Conservation (phyloP, 352 stramenopile genomes). For the Pythium rishiriense region DNA sequence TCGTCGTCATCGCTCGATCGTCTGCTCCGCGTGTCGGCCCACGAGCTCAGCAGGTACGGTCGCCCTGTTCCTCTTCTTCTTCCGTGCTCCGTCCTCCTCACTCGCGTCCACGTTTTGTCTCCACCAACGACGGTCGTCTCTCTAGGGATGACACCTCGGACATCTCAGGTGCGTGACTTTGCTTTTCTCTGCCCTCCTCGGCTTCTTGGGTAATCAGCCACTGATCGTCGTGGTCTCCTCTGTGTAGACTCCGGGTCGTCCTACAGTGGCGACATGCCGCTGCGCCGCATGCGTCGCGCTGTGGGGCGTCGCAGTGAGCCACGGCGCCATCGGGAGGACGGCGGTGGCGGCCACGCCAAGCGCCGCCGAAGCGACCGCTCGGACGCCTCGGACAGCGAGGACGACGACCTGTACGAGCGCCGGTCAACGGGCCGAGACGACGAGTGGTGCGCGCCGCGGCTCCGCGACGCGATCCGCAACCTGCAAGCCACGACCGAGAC, state of each 20-base stretch:
- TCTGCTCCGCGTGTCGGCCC: slow-evolving; percentile 17
- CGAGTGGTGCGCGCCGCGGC: slow-evolving; percentile 7
- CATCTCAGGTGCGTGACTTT: slow-evolving; percentile 7
- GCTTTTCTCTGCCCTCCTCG: no score
- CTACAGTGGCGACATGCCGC: slow-evolving; percentile 21
- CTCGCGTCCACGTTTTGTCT: not conserved
- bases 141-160: slow-evolving; percentile 6
- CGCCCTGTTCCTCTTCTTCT: not conserved
- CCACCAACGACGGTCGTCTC: no score
- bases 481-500: slow-evolving; percentile 22
- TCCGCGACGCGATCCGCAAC: slow-evolving; percentile 20
- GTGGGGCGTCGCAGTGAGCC: not conserved
- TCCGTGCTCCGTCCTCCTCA: not conserved
- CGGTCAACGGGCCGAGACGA: not conserved
- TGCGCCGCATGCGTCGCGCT: slow-evolving; percentile 20
- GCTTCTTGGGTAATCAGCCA: no score
- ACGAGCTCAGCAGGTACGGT: slow-evolving; percentile 21
- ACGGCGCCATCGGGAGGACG: slow-evolving; percentile 1
- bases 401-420: no score
- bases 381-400: not conserved
- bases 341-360: slow-evolving; percentile 4
- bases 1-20: slow-evolving; percentile 20
- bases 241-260: slow-evolving; percentile 20
- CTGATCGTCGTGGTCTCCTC: no score
- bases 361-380: not conserved